These are phyloP conservation scores for Scheffersomyces lignosus DNA, from an alignment of 805 yeast species.

Conservation along the genomic window DNA sequence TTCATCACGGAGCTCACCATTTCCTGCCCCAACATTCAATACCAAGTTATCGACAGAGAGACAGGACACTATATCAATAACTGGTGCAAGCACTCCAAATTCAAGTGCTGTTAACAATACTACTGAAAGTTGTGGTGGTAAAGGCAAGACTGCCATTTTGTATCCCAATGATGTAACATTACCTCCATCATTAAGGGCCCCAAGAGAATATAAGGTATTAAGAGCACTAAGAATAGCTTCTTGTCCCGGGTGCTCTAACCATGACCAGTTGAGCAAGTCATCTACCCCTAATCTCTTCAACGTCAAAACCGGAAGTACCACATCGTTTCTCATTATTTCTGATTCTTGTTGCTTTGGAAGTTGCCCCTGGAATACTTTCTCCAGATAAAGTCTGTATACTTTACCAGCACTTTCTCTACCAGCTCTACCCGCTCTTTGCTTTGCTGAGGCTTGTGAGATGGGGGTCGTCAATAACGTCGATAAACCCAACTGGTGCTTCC, in stretches of 20 bases:
- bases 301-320: conserved; percentile 80
- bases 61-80: conserved; percentile 88
- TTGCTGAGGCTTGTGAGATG: conserved; percentile 89
- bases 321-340: conserved; percentile 84
- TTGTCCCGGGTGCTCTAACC: conserved; percentile 90
- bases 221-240: conserved; percentile 76
- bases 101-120: conserved; percentile 74
- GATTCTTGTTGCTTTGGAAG: conserved; percentile 86
- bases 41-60: conserved; percentile 88
- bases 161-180: conserved; percentile 76
- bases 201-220: conserved; percentile 71
- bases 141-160: conserved; percentile 84
- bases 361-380: conserved; percentile 55
- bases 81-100: conserved; percentile 58
- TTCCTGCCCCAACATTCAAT: conserved; percentile 58
- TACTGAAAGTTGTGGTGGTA: conserved; percentile 89
- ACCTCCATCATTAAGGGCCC: conserved; percentile 78
- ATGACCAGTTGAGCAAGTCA: conserved; percentile 82
- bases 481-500: conserved; percentile 90
- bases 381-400: conserved; percentile 81
- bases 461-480: conserved; percentile 93
- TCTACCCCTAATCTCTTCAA: conserved; percentile 80
- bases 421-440: conserved; percentile 98
- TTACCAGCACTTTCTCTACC: conserved; percentile 95
- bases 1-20: conserved; percentile 79